phyloP scores from a whole-genome alignment of 352 stramenopile species.

The Phytopythium aichiense region DNA sequence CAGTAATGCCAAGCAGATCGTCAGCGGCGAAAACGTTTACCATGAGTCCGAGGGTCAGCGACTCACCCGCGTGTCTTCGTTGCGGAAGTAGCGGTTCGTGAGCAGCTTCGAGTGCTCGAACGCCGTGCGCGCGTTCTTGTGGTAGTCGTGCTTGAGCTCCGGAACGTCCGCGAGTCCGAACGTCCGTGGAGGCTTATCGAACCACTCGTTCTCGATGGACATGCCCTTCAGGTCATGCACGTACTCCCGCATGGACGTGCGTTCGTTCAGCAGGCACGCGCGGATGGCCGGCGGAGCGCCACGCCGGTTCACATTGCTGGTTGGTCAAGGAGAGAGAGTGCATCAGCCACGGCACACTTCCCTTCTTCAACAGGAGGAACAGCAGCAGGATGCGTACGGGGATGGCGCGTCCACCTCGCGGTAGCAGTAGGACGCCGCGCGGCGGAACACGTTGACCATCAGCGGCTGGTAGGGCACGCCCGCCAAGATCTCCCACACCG shows the following conservation, averaged over 20 bases:
- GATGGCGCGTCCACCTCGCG: constrained; percentile 84
- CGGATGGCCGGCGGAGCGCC: constrained; percentile 81
- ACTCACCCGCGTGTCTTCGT: constrained; percentile 59
- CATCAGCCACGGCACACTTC: constrained; percentile 8
- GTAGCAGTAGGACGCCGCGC: constrained; percentile 82
- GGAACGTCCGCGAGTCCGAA: constrained; percentile 44
- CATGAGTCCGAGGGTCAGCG: not conserved
- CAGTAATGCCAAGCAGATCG: constrained; percentile 5
- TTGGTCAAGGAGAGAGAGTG: not conserved
- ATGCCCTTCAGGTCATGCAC: constrained; percentile 80
- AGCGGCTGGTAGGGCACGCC: constrained; percentile 73
- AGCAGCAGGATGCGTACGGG: constrained; percentile 44
- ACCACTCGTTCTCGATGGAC: constrained; percentile 65
- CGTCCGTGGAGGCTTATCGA: constrained; percentile 36
- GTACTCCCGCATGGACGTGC: constrained; percentile 85
- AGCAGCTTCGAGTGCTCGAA: constrained; percentile 72
- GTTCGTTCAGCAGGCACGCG: constrained; percentile 76
- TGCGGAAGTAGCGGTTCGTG: constrained; percentile 58
- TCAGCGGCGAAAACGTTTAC: not conserved
- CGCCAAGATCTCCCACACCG: constrained; percentile 79
- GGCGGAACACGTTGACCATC: constrained; percentile 78
- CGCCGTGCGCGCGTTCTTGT: constrained; percentile 36
- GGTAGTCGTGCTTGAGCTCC: constrained; percentile 53
- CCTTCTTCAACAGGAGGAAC: not conserved
- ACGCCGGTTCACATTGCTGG: constrained; percentile 84